Evolutionary conservation across 805 yeast species (phyloP), one percentile per base, ranked within the genome.

Genomic region (Pichia heedii): DNA sequence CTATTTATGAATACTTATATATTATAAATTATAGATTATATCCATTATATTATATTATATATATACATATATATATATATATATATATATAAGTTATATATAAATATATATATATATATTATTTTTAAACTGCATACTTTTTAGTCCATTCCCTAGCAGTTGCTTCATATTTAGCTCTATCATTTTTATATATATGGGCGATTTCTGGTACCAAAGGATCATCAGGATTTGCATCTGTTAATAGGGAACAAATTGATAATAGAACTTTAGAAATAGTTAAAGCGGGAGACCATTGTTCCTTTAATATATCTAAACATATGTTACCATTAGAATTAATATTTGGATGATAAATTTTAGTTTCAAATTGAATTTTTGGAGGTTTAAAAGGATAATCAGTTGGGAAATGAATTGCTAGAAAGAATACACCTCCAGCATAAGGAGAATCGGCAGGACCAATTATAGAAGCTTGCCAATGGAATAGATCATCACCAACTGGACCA

Each of bases 271-370:
- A 87, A 54, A 93, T 86, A 41, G 97, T 93, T 61, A 93, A 74
- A 32, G 97, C 97, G 22, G 98, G 98, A 22, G 97, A 89, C 98
- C 98, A 93, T 66, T 90, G 95, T 62, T 93, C 97, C 66, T 90
- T 89, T 64, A 93, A 77, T 62, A 93, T 90, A 68, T 93, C 98
- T 54, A 90, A 75, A 75, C 98, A 90, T 59, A 90, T 90, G 66
- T 88, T 83, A 64, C 98, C 98, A 61, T 85, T 86, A 43, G 90
- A 79, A 69, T 90, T 89, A 71, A 90, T 90, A 69, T 90, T 90
- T 57, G 97, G 97, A 65, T 90, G 98, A 68, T 90, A 90, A 64
- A 90, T 89, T 69, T 89, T 85, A 40, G 98, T 90, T 54, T 94
- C 87, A 74, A 90, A 90, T 49, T 78, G 75, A 52, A 83, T 81